These are phyloP conservation scores for Metschnikowia dekortorum DNA, from an alignment of 805 yeast genomes.

Conservation along the genomic window DNA sequence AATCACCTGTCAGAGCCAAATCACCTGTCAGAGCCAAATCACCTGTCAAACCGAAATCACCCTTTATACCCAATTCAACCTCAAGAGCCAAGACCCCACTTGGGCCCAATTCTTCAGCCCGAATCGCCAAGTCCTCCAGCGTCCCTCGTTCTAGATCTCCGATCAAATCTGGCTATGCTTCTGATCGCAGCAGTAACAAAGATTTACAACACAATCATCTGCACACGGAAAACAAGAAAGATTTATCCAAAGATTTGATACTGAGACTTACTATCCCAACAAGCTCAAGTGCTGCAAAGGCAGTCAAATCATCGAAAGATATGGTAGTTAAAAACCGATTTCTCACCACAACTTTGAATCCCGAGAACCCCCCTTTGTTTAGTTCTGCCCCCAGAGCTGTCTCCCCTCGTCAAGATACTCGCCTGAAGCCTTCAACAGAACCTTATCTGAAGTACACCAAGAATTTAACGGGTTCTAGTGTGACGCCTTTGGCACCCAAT, in stretches of 20 bases:
- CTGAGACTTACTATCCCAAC: conserved; percentile 28
- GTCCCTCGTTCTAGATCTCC: conserved; percentile 12
- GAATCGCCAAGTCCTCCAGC: not conserved
- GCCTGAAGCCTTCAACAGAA: conserved; percentile 7
- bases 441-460: conserved; percentile 18
- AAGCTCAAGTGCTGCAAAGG: conserved; percentile 27
- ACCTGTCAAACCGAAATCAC: conserved; percentile 3
- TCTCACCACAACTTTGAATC: conserved; percentile 33
- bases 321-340: conserved; percentile 26
- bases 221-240: conserved; percentile 1
- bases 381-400: conserved; percentile 7
- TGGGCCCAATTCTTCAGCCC: not conserved
- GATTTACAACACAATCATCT: conserved; percentile 6
- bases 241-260: conserved; percentile 3
- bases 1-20: no score
- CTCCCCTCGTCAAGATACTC: conserved; percentile 11
- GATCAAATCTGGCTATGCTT: conserved; percentile 8
- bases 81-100: not conserved
- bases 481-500: not conserved
- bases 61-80: not conserved
- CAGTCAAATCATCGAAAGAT: conserved; percentile 4
- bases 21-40: no score
- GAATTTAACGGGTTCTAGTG: not conserved
- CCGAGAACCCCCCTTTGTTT: conserved; percentile 26
- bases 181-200: conserved; percentile 5